Conservation (phyloP, 495 filamentous ascomycete genomes). For the Astrothelium subdiscretum region DNA sequence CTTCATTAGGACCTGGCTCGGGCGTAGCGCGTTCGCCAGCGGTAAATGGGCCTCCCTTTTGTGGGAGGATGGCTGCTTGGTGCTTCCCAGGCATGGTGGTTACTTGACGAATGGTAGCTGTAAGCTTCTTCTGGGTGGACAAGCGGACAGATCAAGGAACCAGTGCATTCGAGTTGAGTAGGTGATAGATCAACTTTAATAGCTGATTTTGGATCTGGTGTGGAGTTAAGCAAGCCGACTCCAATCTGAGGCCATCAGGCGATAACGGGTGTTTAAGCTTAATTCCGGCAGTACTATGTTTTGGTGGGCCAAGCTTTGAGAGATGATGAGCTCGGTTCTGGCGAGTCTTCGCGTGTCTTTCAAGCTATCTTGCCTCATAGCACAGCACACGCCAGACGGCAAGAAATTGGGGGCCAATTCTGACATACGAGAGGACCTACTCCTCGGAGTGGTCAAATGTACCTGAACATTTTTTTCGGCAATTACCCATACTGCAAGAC, state of each 20-base stretch:
- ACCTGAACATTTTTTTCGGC: too few species aligned
- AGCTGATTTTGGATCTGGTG: neutral
- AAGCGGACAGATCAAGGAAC: neutral
- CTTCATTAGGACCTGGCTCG: slow-evolving; percentile 23
- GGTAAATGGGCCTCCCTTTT: slow-evolving; percentile 13
- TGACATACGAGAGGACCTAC: too few species aligned
- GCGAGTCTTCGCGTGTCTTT: too few species aligned
- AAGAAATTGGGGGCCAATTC: too few species aligned
- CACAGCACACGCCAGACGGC: too few species aligned
- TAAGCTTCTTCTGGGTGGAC: neutral
- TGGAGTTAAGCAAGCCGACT: neutral
- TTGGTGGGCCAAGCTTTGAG: too few species aligned
- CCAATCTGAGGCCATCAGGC: neutral
- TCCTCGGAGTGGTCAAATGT: too few species aligned
- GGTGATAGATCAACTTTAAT: neutral
- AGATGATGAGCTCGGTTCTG: too few species aligned
- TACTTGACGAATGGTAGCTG: neutral
- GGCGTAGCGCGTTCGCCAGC: slow-evolving; percentile 19
- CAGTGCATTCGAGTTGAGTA: neutral
- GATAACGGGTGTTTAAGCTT: neutral
- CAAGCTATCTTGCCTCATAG: too few species aligned
- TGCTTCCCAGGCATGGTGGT: slow-evolving; percentile 16
- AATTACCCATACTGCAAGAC: too few species aligned
- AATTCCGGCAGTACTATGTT: neutral
- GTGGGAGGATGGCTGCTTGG: slow-evolving; percentile 25